phyloP scores from a whole-genome alignment of 2,329 filamentous ascomycete genomes.

The Fusarium marasasianum region DNA sequence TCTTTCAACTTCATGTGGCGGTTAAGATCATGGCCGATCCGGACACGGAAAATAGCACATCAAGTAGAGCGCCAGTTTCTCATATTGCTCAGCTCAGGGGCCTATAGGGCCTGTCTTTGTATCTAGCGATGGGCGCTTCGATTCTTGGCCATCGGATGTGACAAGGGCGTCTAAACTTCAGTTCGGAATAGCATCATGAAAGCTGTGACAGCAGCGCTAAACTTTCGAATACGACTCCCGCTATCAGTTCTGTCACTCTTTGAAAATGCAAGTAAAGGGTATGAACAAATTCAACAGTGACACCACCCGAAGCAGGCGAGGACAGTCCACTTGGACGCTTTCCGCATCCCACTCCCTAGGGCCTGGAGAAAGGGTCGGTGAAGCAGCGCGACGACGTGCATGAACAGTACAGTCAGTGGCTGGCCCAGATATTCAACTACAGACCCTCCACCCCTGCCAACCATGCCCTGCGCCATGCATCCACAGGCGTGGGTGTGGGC shows the following conservation, averaged over 20 bases:
- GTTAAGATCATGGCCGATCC: slow-evolving; percentile 36
- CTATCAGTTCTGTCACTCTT: background rate
- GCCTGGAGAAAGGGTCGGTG: slow-evolving; percentile 44
- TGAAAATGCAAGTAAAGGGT: slow-evolving; percentile 1
- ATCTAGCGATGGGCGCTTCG: background rate
- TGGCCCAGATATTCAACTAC: slow-evolving; percentile 33
- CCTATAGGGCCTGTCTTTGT: background rate
- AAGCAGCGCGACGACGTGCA: slow-evolving; percentile 45
- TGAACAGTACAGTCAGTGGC: slow-evolving; percentile 47
- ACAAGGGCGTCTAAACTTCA: background rate
- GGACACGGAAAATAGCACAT: slow-evolving; percentile 8
- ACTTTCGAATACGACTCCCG: slow-evolving; percentile 5
- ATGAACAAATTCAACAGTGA: slow-evolving; percentile 14
- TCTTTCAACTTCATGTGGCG: slow-evolving; percentile 44
- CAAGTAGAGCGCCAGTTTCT: slow-evolving; percentile 27
- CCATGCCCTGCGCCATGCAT: slow-evolving; percentile 38
- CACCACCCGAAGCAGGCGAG: slow-evolving; percentile 17
- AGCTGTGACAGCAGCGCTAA: background rate
- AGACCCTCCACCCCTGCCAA: slow-evolving; percentile 29
- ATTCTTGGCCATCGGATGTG: background rate
- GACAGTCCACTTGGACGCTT: slow-evolving; percentile 31
- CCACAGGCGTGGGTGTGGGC: slow-evolving; percentile 38
- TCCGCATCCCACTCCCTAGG: slow-evolving; percentile 29
- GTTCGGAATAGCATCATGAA: slow-evolving; percentile 19
- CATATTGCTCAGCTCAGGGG: slow-evolving; percentile 21